Base-by-base conservation (phyloP, 148 eudicot genomes). In the Bassia scoparia region DNA sequence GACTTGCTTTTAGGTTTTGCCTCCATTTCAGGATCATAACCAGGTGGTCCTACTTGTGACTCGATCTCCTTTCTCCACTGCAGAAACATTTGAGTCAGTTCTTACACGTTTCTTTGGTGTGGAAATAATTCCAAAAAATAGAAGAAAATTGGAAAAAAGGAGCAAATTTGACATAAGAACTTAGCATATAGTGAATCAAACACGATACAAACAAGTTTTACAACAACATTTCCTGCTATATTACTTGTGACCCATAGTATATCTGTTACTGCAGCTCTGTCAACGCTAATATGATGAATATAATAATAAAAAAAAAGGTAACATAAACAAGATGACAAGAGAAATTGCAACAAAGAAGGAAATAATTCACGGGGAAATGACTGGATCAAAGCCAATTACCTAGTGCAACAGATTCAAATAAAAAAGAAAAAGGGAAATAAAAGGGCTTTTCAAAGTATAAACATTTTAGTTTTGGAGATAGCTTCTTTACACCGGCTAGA, bases 21-120 rank as follows among this genome's bases (percentile, higher is more conserved):
- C 37, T 80, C 92, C 69, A 33, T 55, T 55, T 48, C 91, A 14
- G 56, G 89, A 59, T 87, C 90, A 64, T 81, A 93, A n/a, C 98
- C 98, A 37, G 98, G 98, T 5, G 98, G 98, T 64, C 87, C 86
- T 18, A 62, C 86, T 60, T 79, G 86, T 52, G 87, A 74, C 77
- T 84, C 87, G 86, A 86, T 80, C 81, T 89, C 98, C 82, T 93
- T 90, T 78, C 71, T 90, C 98, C 81, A 84, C 98, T 93, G 77
- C 66, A 80, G 69, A 30, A 55, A 53, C 11, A n/a, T 30, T 31
- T 69, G 9, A 71, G 60, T 46, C 27, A 67, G 16, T 69, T 27
- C 12, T 70, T n/a, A 21, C 26, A 63, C 16, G 23, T 46, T 63
- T 38, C 52, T 30, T 38, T 26, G 9, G 33, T 26, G 44, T 63